Base-by-base conservation (phyloP, 2,329 filamentous ascomycete species). In the Mariannaea elegans region DNA sequence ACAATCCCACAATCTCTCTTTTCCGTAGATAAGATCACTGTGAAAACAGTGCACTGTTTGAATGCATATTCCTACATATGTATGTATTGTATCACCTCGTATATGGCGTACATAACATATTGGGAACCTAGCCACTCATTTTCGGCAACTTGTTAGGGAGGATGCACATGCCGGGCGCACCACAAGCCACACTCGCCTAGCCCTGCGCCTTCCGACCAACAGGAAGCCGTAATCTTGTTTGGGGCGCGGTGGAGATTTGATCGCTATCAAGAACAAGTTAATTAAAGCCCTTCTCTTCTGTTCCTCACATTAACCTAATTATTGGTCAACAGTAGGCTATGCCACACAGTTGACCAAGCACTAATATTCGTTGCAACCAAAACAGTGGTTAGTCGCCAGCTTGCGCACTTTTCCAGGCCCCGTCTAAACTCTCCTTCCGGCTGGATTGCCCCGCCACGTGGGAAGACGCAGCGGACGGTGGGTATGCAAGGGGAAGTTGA, bases 371-470 rank as follows among this genome's bases (percentile, higher is more conserved):
- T 18, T 16, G 3, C 38, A n/a, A 14, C 21, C 13, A 27, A 32
- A 14, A 45, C 21, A 29, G 49, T 18, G 12, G 12, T 34, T 52
- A n/a, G n/a, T n/a, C 32, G 31, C 41, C 45, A 32, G 32, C 4
- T 16, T 38, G 18, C 39, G 39, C 48, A 31, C 41, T 23, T 34
- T 32, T 45, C 12, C 44, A 29, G 45, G n/a, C n/a, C 34, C 57
- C 47, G 32, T 45, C 32, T 52, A 19, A 32, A 34, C 57, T 44
- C 41, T 44, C 13, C 47, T 32, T 48, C 32, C 34, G 21, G 39
- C 21, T 14, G 29, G 47, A 50, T 34, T 60, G 59, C 32, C 32
- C 27, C 55, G 63, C 67, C 67, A 69, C 67, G 67, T 69, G 65
- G 66, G 50, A 53, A 56, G 48, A 50, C 62, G 44, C 39, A 50